Evolutionary conservation across 306 rosid genomes (phyloP), one percentile per base, ranked within the genome.

Genomic region (Abrus pulchellus): DNA sequence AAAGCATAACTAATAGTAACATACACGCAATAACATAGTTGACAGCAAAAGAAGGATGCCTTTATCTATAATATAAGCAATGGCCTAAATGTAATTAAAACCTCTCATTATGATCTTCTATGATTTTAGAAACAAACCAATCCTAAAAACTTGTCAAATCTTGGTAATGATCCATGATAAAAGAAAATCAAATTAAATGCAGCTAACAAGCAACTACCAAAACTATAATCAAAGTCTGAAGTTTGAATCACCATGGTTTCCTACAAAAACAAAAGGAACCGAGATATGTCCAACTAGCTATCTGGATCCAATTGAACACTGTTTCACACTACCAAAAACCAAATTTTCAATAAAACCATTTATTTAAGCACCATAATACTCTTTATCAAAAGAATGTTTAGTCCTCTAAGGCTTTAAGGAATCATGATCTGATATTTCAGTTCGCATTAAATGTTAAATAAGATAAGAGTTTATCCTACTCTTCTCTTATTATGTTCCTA

Each of bases 41-140:
- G 38, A 69, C 6, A 27, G 52, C 43, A 34, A 52, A 30, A 72
- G 12, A 33, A 74, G 28, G 76, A 47, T 57, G 60, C 60, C 36
- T 30, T 14, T 13, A 53, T 7, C 61, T 9, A 76, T 41, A 78
- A 20, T 53, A 76, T 49, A 55, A 60, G 11, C 67, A 44, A 82
- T 52, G 50, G 32, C 49, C 34, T 33, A 28, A 36, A 61, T 32
- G 45, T 53, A 43, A 76, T 50, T 40, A 70, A 81, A 82, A 45
- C 38, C 63, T 48, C 32, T 3, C 45, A 40, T 44, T 59, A 38
- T 33, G 30, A 82, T 55, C 32, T 65, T 55, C 33, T 28, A 59
- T 30, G 38, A 48, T 61, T 34, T 40, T 28, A 44, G 64, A 47
- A 68, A 68, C 66, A 60, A 68, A 59, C 12, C 85, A 81, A 6